Base-by-base conservation (phyloP, 148 eudicot species). In the Heliamphora exappendiculata region DNA sequence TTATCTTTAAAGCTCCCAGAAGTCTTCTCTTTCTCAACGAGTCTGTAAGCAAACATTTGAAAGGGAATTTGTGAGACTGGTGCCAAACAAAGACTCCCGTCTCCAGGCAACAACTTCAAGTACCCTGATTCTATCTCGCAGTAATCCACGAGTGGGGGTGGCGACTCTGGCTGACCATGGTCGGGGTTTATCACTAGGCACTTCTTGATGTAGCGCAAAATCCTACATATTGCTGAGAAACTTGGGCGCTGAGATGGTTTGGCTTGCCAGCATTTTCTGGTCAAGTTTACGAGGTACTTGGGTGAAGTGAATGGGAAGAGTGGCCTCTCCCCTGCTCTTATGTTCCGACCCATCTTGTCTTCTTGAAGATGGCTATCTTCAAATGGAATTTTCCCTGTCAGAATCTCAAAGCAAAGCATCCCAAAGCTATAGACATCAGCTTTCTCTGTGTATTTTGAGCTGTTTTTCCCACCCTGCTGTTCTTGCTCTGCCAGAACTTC, bases 391-490 rank as follows among this genome's bases (percentile, higher is more conserved):
- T 90, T 90, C 36, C 94, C 94, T 0, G 91, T 90, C 75, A 90
- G 74, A 63, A 90, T 80, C 80, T 90, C 86, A 44, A 90, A 90
- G 67, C 90, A 82, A 42, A 90, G 81, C 94, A 90, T 88, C 73
- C 86, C 91, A 69, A 88, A 90, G 76, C 94, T 88, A 72, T 90
- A 90, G 42, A 90, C 89, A 87, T 90, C 94, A 34, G 94, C 91
- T 76, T 87, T 87, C 62, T 85, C 88, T 3, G 90, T 83, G 67
- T 82, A 85, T 79, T 79, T 88, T 19, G 75, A 22, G 34, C 74
- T 83, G 39, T 51, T 41, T 47, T 79, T 77, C 12, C 68, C 60
- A 69, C 83, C 84, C 13, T 82, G 84, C 82, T 78, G 78, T 78
- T 87, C 92, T 75, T 89, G 90, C 63, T 87, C 92, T 11, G 82